Evolutionary conservation across 805 yeast genomes (phyloP), one percentile per base, ranked within the genome.

Genomic region (Yarrowia deformans): DNA sequence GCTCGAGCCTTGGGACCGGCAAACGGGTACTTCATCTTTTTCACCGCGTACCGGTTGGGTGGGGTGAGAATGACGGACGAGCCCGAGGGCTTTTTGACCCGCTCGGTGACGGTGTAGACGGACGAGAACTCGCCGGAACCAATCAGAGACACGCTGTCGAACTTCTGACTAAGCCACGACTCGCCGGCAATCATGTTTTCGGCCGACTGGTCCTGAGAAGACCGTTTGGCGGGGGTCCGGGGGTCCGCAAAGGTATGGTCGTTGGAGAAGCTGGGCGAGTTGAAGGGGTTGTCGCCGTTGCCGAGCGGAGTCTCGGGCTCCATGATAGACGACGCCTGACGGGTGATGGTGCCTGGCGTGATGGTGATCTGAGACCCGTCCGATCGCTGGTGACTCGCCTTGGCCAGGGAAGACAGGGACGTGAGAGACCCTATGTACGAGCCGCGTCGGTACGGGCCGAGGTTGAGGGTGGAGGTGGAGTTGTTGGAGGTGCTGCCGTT

Each of bases 91-190:
- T 69, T 70, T n/a, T 50, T 84, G 67, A 83, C 82, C 70, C 88
- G 87, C 74, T 87, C 90, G 16, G 87, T 83, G 52, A 94, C 94
- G 71, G 90, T 90, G 78, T 87, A 95, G 18, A 96, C 99, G 29
- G 87, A 82, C 2, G 97, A 92, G 75, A 95, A 95, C 77, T 92
- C 97, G 32, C 99, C 98, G 43, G 85, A 81, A 2, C 97, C 97
- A 29, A 94, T 80, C 55, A 88, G 79, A 54, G 84, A 83, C 54
- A 94, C 93, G 71, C 89, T 87, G 29, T 88, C 89, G 77, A 87
- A 87, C 73, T 82, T 81, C 43, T 81, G 78, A 35, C 79, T 76
- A 69, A 87, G 79, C 69, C 81, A 63, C 6, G 73, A 69, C 46
- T 74, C 76, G 16, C 68, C 40, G 9, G 50, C 56, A 16, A 54